phyloP scores from a whole-genome alignment of 192 early-diverging fungal species.

The Allomyces macrogynus region DNA sequence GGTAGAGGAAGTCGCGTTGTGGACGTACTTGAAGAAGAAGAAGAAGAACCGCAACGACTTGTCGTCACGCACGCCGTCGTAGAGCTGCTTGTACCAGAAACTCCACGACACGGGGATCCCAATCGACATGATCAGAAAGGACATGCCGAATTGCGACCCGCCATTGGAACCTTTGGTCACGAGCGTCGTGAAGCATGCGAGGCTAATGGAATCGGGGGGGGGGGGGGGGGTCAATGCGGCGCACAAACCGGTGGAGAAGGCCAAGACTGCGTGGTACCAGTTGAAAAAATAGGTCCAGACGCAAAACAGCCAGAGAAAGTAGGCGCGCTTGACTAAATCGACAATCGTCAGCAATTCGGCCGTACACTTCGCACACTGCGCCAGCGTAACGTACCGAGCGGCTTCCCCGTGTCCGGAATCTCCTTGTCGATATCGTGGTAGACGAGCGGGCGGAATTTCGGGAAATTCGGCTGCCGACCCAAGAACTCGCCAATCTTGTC shows the following conservation, averaged over 20 bases:
- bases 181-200: conserved; percentile 13
- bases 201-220: too few relatives aligned
- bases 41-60: conserved; percentile 15
- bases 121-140: conserved; percentile 15
- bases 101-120: conserved; percentile 15
- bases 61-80: conserved; percentile 15
- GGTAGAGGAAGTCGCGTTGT: background rate
- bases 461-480: too few relatives aligned
- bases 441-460: conserved; percentile 10
- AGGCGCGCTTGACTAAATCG: background rate
- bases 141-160: conserved; percentile 16
- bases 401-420: conserved; percentile 14
- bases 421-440: conserved; percentile 23
- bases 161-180: conserved; percentile 13
- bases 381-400: conserved; percentile 15
- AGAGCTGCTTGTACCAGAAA: conserved; percentile 18
- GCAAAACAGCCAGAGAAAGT: conserved; percentile 4
- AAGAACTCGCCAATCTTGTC: too few relatives aligned
- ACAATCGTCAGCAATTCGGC: too few relatives aligned
- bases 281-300: conserved; percentile 12
- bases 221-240: too few relatives aligned
- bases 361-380: too few relatives aligned
- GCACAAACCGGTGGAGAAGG: too few relatives aligned
- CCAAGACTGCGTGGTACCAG: background rate
- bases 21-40: conserved; percentile 10